Evolutionary conservation across 805 yeast species (phyloP).

Genomic region (Ogataea ramenticola): DNA sequence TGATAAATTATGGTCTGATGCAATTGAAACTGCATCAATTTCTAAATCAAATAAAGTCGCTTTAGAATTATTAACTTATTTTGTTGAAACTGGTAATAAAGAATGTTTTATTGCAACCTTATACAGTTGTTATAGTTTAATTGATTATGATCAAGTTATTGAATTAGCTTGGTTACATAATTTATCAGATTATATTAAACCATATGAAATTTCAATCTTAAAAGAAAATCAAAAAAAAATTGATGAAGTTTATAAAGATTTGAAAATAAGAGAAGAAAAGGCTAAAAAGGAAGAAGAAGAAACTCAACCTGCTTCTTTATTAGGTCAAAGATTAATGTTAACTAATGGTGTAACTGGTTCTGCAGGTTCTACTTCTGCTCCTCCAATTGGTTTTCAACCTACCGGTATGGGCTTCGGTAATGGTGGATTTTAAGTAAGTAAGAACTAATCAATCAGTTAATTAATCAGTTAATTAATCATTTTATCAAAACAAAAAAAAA

Average conservation of each 20-base stretch:
- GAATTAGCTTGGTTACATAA: slow-evolving; percentile 90
- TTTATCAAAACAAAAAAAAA: slow-evolving; percentile 2
- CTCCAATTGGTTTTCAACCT: slow-evolving; percentile 56
- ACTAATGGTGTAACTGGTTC: slow-evolving; percentile 55
- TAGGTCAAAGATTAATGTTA: slow-evolving; percentile 69
- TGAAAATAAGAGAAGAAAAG: slow-evolving; percentile 61
- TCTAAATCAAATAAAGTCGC: slow-evolving; percentile 77
- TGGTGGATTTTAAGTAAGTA: slow-evolving; percentile 25
- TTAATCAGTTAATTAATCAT: not conserved
- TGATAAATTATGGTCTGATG: slow-evolving; percentile 92
- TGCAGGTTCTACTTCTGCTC: slow-evolving; percentile 25
- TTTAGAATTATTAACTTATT: slow-evolving; percentile 81
- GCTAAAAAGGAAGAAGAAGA: slow-evolving; percentile 43
- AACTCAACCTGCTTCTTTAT: slow-evolving; percentile 34
- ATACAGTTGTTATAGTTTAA: slow-evolving; percentile 74
- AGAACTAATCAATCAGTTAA: too few relatives aligned
- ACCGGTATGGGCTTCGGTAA: slow-evolving; percentile 72
- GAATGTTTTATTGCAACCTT: slow-evolving; percentile 90
- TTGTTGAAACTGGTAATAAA: slow-evolving; percentile 94
- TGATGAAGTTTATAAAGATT: slow-evolving; percentile 58
- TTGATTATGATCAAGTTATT: slow-evolving; percentile 75
- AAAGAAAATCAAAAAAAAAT: slow-evolving; percentile 70
- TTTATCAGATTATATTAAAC: slow-evolving; percentile 80
- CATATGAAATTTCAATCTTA: slow-evolving; percentile 79
- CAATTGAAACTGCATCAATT: slow-evolving; percentile 83